Evolutionary conservation across 1,139 yeast genomes (phyloP).

Genomic region (Candida sanyaensis): DNA sequence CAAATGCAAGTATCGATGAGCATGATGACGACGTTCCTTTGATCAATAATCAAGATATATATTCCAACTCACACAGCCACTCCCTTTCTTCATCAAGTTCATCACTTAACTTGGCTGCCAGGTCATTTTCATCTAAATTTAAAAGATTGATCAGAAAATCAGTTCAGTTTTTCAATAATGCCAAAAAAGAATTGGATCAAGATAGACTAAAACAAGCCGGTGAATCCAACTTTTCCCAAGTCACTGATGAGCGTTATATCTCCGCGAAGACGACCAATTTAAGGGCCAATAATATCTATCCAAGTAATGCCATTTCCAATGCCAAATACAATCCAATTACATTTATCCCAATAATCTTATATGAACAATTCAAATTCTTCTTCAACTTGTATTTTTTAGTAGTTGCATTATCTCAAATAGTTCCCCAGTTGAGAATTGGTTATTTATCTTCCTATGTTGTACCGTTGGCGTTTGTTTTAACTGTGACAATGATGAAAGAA

Average conservation of each 20-base stretch:
- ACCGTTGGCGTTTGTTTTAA: slow-evolving; percentile 88
- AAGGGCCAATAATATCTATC: slow-evolving; percentile 35
- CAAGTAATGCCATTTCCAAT: slow-evolving; percentile 85
- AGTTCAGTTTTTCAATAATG: slow-evolving; percentile 25
- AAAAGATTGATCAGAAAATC: slow-evolving; percentile 18
- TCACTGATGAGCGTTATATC: slow-evolving; percentile 30
- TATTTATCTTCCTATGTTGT: slow-evolving; percentile 90
- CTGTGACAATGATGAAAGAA: slow-evolving; percentile 94
- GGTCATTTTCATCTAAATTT: slow-evolving; percentile 18
- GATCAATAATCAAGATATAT: slow-evolving; percentile 19
- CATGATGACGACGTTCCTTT: slow-evolving; percentile 32
- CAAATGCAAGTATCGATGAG: slow-evolving; percentile 10
- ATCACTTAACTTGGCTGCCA: slow-evolving; percentile 17
- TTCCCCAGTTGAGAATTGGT: slow-evolving; percentile 92
- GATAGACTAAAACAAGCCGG: slow-evolving; percentile 22
- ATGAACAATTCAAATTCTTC: slow-evolving; percentile 96
- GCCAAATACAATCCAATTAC: slow-evolving; percentile 92
- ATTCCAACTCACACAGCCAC: slow-evolving; percentile 14
- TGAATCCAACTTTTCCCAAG: slow-evolving; percentile 12
- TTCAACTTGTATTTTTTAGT: slow-evolving; percentile 88
- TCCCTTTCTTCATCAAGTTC: slow-evolving; percentile 25
- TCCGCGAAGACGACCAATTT: slow-evolving; percentile 36
- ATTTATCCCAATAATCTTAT: slow-evolving; percentile 84
- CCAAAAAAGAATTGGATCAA: slow-evolving; percentile 29
- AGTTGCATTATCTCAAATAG: slow-evolving; percentile 90